These are phyloP conservation scores for Eucalyptus erythrocorys DNA, from an alignment of 345 rosid species.

Conservation along the genomic window DNA sequence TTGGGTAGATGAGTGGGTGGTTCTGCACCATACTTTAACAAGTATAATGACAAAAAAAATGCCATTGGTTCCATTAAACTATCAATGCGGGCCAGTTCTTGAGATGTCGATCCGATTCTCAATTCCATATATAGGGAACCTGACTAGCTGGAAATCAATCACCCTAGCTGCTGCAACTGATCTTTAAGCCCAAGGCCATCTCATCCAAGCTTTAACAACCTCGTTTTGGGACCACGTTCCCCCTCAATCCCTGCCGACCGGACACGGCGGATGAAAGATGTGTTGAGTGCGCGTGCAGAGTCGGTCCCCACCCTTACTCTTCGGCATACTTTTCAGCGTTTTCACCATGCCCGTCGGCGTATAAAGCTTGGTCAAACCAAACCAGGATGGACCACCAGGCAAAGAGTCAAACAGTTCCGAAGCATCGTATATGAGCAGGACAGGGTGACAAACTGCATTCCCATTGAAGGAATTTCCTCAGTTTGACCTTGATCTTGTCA, in stretches of 20 bases:
- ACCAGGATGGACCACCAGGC: background rate
- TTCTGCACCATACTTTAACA: too few species aligned
- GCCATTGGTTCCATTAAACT: too few species aligned
- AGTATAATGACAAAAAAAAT: too few species aligned
- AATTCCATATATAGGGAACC: too few species aligned
- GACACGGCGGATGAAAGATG: background rate
- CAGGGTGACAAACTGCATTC: background rate
- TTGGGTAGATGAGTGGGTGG: fast-evolving
- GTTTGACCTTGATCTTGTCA: background rate
- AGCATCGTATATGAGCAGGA: background rate
- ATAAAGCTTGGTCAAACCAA: background rate
- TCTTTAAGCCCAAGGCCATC: background rate
- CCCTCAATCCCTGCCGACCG: background rate
- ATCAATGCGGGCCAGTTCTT: fast-evolving
- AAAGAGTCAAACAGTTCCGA: background rate
- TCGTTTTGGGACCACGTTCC: background rate
- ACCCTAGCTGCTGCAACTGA: background rate
- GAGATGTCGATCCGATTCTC: too few species aligned
- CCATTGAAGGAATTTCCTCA: background rate
- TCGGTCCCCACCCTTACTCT: background rate
- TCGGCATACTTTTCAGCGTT: background rate
- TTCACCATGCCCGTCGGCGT: background rate
- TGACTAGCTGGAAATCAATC: too few species aligned
- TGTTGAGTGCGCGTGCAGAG: background rate
- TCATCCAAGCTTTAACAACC: background rate